Evolutionary conservation across 2,329 filamentous ascomycete species (phyloP), one percentile per base, ranked within the genome.

Genomic region (Cladophialophora exuberans): DNA sequence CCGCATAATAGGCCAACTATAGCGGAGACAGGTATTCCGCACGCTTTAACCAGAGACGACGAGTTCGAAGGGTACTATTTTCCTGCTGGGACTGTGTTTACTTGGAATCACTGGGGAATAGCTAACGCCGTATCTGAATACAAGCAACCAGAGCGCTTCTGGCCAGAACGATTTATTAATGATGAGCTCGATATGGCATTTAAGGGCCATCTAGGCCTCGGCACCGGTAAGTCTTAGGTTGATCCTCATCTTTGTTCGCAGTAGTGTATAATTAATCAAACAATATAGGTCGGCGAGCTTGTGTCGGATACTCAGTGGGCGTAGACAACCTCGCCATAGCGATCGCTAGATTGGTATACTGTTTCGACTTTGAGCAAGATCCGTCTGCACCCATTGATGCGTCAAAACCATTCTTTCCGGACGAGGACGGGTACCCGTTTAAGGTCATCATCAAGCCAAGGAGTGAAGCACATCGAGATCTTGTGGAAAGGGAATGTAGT

Each of bases 1-100:
- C n/a, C n/a, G n/a, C n/a, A n/a, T n/a, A n/a, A n/a, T n/a, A 13
- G 33, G 6, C 33, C 33, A 11, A 36, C n/a, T 11, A n/a, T 36
- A 66, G 6, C 20, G 3, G 7, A 28, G 20, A 45, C 76, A 0
- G 76, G 73, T 0, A 71, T 75, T 1, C 79, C 48, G 3, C 18
- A 28, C n/a, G 33, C 11, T 3, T 53, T 50, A 43, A 67, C 17
- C 61, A 64, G 42, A 11, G 52, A 56, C 30, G 47, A 51, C n/a
- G 50, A 53, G 11, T 56, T 77, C 60, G 71, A 73, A 39, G 77
- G 76, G 13, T 79, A 76, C 58, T 65, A 71, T 6, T 77, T 82
- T 20, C 78, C 79, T 2, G 69, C 72, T 2, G 77, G 74, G 0
- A 79, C 79, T 0, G 74, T 71, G 5, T 6, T 41, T 4, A 47